Conservation (phyloP, 2,329 filamentous ascomycete genomes). For the Rasamsonia emersonii region DNA sequence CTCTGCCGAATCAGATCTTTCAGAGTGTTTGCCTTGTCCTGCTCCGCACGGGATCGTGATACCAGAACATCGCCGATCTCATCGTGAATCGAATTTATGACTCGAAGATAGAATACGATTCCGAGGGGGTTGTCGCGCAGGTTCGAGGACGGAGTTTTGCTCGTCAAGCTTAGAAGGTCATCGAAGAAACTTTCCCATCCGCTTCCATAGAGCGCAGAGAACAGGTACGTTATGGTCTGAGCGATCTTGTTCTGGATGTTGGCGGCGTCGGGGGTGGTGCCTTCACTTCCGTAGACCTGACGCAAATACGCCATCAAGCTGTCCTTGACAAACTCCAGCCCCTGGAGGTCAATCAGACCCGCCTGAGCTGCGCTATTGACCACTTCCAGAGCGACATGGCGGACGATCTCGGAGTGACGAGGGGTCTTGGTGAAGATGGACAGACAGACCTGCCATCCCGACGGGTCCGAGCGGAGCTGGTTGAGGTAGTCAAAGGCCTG, state of each 20-base stretch:
- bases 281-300: slow-evolving; percentile 58
- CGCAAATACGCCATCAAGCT: slow-evolving; percentile 73
- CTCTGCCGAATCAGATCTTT: slow-evolving; percentile 83
- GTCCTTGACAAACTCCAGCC: slow-evolving; percentile 68
- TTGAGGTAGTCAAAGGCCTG: slow-evolving; percentile 60
- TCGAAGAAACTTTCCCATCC: slow-evolving; percentile 88
- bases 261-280: slow-evolving; percentile 56
- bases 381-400: slow-evolving; percentile 82
- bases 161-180: slow-evolving; percentile 73
- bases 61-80: slow-evolving; percentile 93
- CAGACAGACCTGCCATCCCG: slow-evolving; percentile 85
- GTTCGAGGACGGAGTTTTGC: slow-evolving; percentile 47
- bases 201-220: slow-evolving; percentile 74
- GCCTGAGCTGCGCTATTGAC: slow-evolving; percentile 86
- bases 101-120: slow-evolving; percentile 78
- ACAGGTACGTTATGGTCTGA: slow-evolving; percentile 90
- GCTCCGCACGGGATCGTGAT: slow-evolving; percentile 65
- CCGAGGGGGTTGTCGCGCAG: slow-evolving; percentile 62
- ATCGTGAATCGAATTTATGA: slow-evolving; percentile 85
- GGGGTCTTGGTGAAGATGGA: slow-evolving; percentile 74
- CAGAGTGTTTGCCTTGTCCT: slow-evolving; percentile 76
- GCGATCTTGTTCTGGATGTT: slow-evolving; percentile 94
- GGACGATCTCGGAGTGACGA: slow-evolving; percentile 70
- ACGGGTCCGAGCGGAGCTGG: slow-evolving; percentile 70
- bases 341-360: slow-evolving; percentile 63